phyloP scores from a whole-genome alignment of 2,329 filamentous ascomycete species.

The Truncatella angustata region DNA sequence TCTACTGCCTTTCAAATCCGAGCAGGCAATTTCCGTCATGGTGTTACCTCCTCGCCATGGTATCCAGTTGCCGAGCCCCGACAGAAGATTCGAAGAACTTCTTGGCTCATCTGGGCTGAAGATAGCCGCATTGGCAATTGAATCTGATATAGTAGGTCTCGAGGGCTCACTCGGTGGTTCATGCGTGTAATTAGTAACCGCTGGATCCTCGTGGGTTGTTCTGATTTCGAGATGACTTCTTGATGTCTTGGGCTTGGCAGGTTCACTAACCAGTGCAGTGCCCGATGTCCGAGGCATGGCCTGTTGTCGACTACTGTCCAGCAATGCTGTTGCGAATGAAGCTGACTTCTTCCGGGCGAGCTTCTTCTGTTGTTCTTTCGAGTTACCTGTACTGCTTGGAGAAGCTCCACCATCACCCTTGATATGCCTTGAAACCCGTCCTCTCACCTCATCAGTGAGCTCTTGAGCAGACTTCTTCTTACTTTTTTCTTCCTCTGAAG shows the following conservation, averaged over 20 bases:
- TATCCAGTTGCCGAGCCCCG: constrained; percentile 44
- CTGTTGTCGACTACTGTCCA: constrained; percentile 37
- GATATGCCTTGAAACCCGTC: constrained; percentile 40
- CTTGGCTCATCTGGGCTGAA: constrained; percentile 22
- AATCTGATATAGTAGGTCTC: constrained; percentile 22
- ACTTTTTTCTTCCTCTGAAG: constrained; percentile 60
- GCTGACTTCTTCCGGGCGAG: constrained; percentile 35
- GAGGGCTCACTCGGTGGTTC: constrained; percentile 21
- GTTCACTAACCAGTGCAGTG: constrained; percentile 50
- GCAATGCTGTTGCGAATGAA: constrained; percentile 45
- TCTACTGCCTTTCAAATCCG: constrained; percentile 20
- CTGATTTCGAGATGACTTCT: constrained; percentile 48
- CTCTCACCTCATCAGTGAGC: constrained; percentile 53
- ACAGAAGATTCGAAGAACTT: constrained; percentile 25
- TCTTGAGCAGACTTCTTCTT: constrained; percentile 59
- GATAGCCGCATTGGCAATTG: constrained; percentile 24
- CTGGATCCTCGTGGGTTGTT: constrained; percentile 27
- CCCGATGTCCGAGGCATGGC: constrained; percentile 33
- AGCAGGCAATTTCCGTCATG: constrained; percentile 13
- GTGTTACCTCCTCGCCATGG: constrained; percentile 37
- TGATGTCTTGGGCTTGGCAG: constrained; percentile 56
- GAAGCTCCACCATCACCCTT: constrained; percentile 27
- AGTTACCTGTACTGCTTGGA: constrained; percentile 23
- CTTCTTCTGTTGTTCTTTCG: constrained; percentile 17
- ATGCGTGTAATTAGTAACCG: constrained; percentile 19